phyloP scores from a whole-genome alignment of 2,329 filamentous ascomycete genomes.

The Exophiala bonariae region DNA sequence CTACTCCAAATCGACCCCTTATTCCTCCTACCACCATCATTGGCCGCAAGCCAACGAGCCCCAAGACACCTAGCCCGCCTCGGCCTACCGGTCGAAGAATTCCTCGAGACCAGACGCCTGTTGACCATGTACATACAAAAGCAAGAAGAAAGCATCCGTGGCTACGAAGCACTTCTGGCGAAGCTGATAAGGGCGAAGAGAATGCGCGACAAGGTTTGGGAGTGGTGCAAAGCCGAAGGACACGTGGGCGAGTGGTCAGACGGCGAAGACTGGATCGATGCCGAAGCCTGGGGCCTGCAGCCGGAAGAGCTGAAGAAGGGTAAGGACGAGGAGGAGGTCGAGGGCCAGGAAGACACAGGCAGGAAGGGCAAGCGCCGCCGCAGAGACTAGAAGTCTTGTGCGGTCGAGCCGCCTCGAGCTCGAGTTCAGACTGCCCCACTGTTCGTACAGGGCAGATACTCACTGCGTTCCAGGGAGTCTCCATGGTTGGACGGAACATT shows the following conservation, averaged over 20 bases:
- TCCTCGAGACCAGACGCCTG: slow-evolving; percentile 62
- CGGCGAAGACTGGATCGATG: slow-evolving; percentile 68
- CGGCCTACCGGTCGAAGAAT: slow-evolving; percentile 58
- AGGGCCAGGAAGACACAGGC: slow-evolving; percentile 34
- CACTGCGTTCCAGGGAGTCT: too few species aligned
- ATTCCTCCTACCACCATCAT: slow-evolving; percentile 53
- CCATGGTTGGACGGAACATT: too few species aligned
- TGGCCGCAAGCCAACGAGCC: slow-evolving; percentile 56
- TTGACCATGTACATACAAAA: slow-evolving; percentile 65
- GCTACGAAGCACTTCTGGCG: slow-evolving; percentile 55
- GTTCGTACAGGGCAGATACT: too few species aligned
- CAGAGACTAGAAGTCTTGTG: slow-evolving; percentile 21
- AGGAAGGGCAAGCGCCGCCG: slow-evolving; percentile 25
- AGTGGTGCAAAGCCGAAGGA: slow-evolving; percentile 62
- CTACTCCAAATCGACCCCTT: slow-evolving; percentile 52
- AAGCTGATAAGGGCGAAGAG: slow-evolving; percentile 60
- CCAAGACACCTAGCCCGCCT: slow-evolving; percentile 50
- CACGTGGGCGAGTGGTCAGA: slow-evolving; percentile 67
- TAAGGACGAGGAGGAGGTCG: slow-evolving; percentile 57
- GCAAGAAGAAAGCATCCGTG: slow-evolving; percentile 63
- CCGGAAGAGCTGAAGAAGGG: slow-evolving; percentile 60
- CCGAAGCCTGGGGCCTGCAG: slow-evolving; percentile 59
- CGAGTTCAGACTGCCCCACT: too few species aligned
- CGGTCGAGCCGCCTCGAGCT: neutral
- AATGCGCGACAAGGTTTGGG: slow-evolving; percentile 59